Base-by-base conservation (phyloP, 495 filamentous ascomycete species). In the Cladorrhinum samala region DNA sequence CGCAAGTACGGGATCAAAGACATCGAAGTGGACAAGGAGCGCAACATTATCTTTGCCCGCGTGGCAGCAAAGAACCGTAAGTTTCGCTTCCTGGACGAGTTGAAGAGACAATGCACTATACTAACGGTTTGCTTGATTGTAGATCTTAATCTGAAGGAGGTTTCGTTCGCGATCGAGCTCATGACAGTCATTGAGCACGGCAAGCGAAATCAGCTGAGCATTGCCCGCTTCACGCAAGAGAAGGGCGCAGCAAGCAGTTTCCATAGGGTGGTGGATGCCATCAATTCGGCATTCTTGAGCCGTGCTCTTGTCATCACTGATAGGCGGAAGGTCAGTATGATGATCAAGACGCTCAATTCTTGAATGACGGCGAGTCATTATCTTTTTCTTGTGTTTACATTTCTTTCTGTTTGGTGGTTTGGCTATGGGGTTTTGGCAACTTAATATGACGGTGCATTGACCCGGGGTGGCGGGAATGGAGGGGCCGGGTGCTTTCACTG, bases 191-290 rank as follows among this genome's bases (percentile, higher is more conserved):
- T 91, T 27, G 87, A 94, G 65, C 85, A 89, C 56, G 87, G 88
- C 30, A 80, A 77, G 59, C 77, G 81, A 49, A 80, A 80, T 51
- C 64, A 64, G 25, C 77, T 95, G 16, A 84, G 83, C 66, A 79
- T 96, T 40, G 88, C 85, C 20, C 83, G 87, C 14, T 88, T 96
- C 70, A 89, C 85, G 24, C 92, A 95, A 62, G 87, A 91, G 61
- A 81, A 83, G 42, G 93, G 93, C 16, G 89, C 91, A 0, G 91
- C 88, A 1, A 86, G 82, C 49, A 90, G 85, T 24, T 94, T 98
- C 71, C 76, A 87, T 60, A 82, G 82, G 58, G 86, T 95, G 6
- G 77, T 95, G n/a, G 86, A 88, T 27, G 80, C 83, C 2, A 73
- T 96, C 40, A 72, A 81, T 43, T 70, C 72, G 4, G 73, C 85